phyloP scores from a whole-genome alignment of 495 filamentous ascomycete genomes.

The Xylaria venustula region DNA sequence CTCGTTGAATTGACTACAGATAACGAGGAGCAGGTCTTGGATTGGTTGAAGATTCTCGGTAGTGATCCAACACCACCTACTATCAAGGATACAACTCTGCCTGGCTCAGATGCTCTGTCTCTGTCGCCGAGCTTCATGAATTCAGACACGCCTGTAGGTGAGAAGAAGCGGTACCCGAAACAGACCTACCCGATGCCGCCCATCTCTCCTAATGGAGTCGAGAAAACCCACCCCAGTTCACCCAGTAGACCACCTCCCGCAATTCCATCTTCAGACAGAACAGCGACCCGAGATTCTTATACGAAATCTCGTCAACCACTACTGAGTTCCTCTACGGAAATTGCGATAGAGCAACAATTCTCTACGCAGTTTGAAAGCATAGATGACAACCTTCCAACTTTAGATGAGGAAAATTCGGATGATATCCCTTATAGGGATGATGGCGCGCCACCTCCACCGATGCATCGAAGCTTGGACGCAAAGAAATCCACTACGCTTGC shows the following conservation, averaged over 20 bases:
- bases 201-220: slow-evolving; percentile 3
- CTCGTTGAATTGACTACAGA: slow-evolving; percentile 68
- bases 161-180: slow-evolving; percentile 43
- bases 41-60: slow-evolving; percentile 88
- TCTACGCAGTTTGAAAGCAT: slow-evolving; percentile 15
- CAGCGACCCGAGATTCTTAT: slow-evolving; percentile 29
- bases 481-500: slow-evolving; percentile 44
- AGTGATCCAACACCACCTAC: slow-evolving; percentile 70
- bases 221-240: slow-evolving; percentile 15
- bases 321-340: background rate
- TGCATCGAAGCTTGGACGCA: slow-evolving; percentile 46
- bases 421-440: slow-evolving; percentile 39
- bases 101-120: slow-evolving; percentile 22
- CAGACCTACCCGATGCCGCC: slow-evolving; percentile 21
- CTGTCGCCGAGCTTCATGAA: slow-evolving; percentile 53
- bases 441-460: slow-evolving; percentile 49
- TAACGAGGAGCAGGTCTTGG: slow-evolving; percentile 69
- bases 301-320: slow-evolving; percentile 12
- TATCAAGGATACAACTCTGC: slow-evolving; percentile 25
- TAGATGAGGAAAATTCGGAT: slow-evolving; percentile 44
- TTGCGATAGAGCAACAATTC: slow-evolving; percentile 2
- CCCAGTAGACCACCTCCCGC: slow-evolving; percentile 25
- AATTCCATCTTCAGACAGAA: slow-evolving; percentile 25
- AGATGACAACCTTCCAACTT: slow-evolving; percentile 37
- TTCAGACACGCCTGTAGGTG: slow-evolving; percentile 74